A percentile compares a stretch with the other conserved stretches of the same genome.
Conservation (phyloP, 2,329 filamentous ascomycete genomes). For the Dothideomycetes sp. region DNA sequence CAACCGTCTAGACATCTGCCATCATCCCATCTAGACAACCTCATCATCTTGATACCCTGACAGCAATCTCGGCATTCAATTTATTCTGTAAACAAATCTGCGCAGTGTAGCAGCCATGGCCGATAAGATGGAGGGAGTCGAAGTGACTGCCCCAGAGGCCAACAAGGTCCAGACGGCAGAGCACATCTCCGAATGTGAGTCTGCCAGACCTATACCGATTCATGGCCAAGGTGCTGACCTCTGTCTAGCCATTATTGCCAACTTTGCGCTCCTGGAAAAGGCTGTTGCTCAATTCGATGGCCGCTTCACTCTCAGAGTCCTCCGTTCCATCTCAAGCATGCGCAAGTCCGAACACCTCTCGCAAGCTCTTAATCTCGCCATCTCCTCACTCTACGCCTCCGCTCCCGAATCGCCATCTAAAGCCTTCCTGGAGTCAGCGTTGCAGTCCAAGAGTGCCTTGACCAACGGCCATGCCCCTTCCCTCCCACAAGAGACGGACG, state of each 20-base stretch:
- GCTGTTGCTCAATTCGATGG: slow-evolving; percentile 89
- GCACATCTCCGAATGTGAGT: slow-evolving; percentile 9
- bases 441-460: slow-evolving; percentile 5
- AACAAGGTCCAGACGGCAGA: slow-evolving; percentile 8
- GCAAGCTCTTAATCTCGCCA: slow-evolving; percentile 19
- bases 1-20: no score
- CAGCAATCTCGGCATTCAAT: no score
- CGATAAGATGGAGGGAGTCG: slow-evolving; percentile 40
- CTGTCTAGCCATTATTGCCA: slow-evolving; percentile 76
- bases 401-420: slow-evolving; percentile 8
- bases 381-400: slow-evolving; percentile 9
- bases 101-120: no score
- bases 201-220: background rate
- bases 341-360: slow-evolving; percentile 57
- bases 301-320: slow-evolving; percentile 84
- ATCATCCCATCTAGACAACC: no score
- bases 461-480: slow-evolving; percentile 7
- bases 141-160: slow-evolving; percentile 14
- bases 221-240: background rate
- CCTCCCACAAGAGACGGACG: slow-evolving; percentile 14
- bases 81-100: no score
- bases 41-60: no score
- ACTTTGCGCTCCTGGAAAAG: slow-evolving; percentile 82
- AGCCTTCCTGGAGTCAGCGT: slow-evolving; percentile 9
- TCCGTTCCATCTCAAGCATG: slow-evolving; percentile 90